A percentile compares a stretch with the other conserved stretches of the same genome.
Evolutionary conservation across 2,329 filamentous ascomycete genomes (phyloP).

Genomic region (Fusarium scirpi): DNA sequence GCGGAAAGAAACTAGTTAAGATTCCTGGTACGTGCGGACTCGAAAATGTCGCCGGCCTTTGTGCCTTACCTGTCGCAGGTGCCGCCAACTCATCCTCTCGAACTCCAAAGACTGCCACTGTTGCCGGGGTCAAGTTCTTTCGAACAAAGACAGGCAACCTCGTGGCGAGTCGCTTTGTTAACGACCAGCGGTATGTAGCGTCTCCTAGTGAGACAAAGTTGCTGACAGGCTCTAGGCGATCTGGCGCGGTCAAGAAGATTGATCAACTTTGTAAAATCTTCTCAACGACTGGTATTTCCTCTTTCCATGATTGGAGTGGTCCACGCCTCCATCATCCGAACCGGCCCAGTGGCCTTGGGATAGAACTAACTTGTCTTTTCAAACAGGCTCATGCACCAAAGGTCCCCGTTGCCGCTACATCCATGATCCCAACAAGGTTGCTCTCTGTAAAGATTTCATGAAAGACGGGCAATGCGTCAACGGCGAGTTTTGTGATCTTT

Average conservation of each 20-base stretch:
- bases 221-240: slow-evolving; percentile 61
- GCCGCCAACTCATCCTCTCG: slow-evolving; percentile 70
- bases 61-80: slow-evolving; percentile 57
- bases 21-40: slow-evolving; percentile 68
- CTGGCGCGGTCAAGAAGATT: slow-evolving; percentile 72
- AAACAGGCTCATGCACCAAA: slow-evolving; percentile 83
- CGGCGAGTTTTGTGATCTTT: slow-evolving; percentile 87
- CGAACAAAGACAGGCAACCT: slow-evolving; percentile 91
- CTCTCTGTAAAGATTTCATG: slow-evolving; percentile 89
- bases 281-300: slow-evolving; percentile 75
- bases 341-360: slow-evolving; percentile 55
- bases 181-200: slow-evolving; percentile 77
- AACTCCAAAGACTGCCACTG: slow-evolving; percentile 78
- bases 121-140: slow-evolving; percentile 85
- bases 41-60: not conserved
- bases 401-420: slow-evolving; percentile 83
- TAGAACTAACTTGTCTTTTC: slow-evolving; percentile 57
- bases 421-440: slow-evolving; percentile 88
- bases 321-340: slow-evolving; percentile 37
- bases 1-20: slow-evolving; percentile 85
- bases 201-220: slow-evolving; percentile 37
- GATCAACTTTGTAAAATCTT: slow-evolving; percentile 80
- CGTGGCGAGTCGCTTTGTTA: slow-evolving; percentile 79
- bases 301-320: slow-evolving; percentile 52
- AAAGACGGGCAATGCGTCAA: slow-evolving; percentile 81